phyloP scores from a whole-genome alignment of 1,139 yeast species.

The Blastobotrys raffinosifermentans region DNA sequence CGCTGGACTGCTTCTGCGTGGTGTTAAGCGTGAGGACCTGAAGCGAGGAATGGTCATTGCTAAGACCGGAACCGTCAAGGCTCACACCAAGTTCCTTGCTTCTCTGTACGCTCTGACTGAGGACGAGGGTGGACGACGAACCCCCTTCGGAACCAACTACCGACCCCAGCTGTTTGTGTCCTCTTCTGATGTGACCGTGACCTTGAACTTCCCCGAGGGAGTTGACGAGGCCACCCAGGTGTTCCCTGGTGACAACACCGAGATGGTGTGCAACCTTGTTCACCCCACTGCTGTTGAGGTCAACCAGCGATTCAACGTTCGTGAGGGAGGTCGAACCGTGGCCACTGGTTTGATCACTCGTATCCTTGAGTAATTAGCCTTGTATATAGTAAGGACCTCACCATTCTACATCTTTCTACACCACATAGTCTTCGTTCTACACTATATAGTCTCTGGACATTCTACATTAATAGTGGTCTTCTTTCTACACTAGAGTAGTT shows the following conservation, averaged over 20 bases:
- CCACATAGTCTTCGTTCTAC: too few species aligned
- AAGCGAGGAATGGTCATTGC: conserved; percentile 97
- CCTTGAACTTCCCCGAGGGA: conserved; percentile 86
- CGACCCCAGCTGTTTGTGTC: conserved; percentile 97
- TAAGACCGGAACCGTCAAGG: conserved; percentile 86
- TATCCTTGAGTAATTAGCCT: conserved; percentile 71
- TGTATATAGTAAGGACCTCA: conserved; percentile 1
- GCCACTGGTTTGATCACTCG: conserved; percentile 98
- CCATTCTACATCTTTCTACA: too few species aligned
- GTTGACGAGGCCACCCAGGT: conserved; percentile 83
- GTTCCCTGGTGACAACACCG: conserved; percentile 98
- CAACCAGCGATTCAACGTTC: conserved; percentile 96
- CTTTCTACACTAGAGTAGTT: too few species aligned
- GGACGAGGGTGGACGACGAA: conserved; percentile 99
- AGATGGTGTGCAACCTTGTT: conserved; percentile 87
- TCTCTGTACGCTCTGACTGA: conserved; percentile 87
- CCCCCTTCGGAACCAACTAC: conserved; percentile 94
- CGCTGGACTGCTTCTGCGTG: conserved; percentile 96
- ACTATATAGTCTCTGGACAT: too few species aligned
- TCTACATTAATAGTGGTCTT: too few species aligned
- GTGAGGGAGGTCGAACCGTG: conserved; percentile 99
- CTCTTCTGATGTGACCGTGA: conserved; percentile 93
- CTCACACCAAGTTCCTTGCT: conserved; percentile 91
- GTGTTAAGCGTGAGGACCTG: conserved; percentile 95
- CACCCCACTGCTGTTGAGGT: conserved; percentile 93